Evolutionary conservation across 768 basidiomycete species (phyloP).

Genomic region (Leucogyrophana mollusca): DNA sequence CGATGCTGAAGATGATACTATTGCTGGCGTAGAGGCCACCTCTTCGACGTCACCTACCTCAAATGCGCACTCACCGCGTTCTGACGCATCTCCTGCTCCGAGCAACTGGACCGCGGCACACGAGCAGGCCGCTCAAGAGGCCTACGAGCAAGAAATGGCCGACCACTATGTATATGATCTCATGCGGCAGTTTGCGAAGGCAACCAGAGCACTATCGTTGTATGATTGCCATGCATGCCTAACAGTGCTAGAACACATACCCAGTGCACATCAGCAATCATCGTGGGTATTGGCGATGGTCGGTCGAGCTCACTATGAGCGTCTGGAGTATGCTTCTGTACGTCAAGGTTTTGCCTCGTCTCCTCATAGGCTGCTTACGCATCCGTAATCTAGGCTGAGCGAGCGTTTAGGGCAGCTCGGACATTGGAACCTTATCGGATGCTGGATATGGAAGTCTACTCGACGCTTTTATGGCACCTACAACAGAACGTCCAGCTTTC

Average conservation of each 20-base stretch:
- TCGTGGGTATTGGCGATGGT: conserved; percentile 80
- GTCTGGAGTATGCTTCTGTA: conserved; percentile 85
- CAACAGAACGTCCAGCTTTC: conserved; percentile 83
- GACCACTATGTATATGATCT: conserved; percentile 84
- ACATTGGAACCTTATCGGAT: conserved; percentile 87
- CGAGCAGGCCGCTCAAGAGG: conserved; percentile 70
- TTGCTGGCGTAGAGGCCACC: conserved; percentile 45
- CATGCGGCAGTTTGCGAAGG: conserved; percentile 78
- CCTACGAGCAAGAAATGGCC: conserved; percentile 69
- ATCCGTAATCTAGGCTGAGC: conserved; percentile 65
- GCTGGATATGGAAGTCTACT: conserved; percentile 94
- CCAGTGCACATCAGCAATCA: conserved; percentile 68
- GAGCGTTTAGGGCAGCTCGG: conserved; percentile 81
- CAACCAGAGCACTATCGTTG: conserved; percentile 67
- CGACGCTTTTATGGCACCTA: conserved; percentile 94
- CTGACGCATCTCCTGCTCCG: conserved; percentile 64
- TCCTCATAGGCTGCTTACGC: conserved; percentile 9
- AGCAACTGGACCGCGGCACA: conserved; percentile 63
- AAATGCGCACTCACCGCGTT: conserved; percentile 55
- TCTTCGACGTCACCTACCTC: conserved; percentile 64
- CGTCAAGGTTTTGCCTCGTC: conserved; percentile 31
- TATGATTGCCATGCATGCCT: conserved; percentile 79
- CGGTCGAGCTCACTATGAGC: conserved; percentile 88
- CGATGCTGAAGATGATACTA: conserved; percentile 66
- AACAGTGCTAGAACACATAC: conserved; percentile 73